Percentiles rank a stretch among this genome's conserved stretches.
Conservation (phyloP, 805 yeast genomes). For the Candida taoyuanica region DNA sequence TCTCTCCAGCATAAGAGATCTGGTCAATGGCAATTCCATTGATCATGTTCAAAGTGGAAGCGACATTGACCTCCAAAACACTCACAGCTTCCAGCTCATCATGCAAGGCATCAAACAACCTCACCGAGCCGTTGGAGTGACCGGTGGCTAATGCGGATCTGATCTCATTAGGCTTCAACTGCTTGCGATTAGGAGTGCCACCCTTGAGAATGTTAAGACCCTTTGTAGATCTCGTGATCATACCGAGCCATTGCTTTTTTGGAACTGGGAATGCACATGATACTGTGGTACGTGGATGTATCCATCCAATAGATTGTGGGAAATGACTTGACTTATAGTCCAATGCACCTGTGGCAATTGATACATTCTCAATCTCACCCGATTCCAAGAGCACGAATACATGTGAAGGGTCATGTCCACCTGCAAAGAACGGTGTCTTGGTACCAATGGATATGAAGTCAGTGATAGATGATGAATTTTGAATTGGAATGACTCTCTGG, state of each 20-base stretch:
- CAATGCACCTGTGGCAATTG: slow-evolving; percentile 51
- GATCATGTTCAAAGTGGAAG: slow-evolving; percentile 43
- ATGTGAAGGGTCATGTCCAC: slow-evolving; percentile 71
- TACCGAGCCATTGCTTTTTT: slow-evolving; percentile 72
- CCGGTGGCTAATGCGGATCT: slow-evolving; percentile 74
- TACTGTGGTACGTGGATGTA: slow-evolving; percentile 65
- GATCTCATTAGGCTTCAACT: slow-evolving; percentile 42
- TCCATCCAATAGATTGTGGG: slow-evolving; percentile 78
- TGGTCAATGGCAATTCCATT: slow-evolving; percentile 43
- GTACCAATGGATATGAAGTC: slow-evolving; percentile 52
- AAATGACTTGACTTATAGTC: slow-evolving; percentile 54
- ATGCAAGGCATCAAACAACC: slow-evolving; percentile 80
- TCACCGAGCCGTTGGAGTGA: slow-evolving; percentile 76
- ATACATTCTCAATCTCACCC: slow-evolving; percentile 61
- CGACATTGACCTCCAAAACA: slow-evolving; percentile 55
- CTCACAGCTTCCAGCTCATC: slow-evolving; percentile 61
- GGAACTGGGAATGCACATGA: slow-evolving; percentile 54
- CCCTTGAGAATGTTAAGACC: slow-evolving; percentile 59
- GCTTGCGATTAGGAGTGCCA: slow-evolving; percentile 63
- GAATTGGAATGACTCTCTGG: slow-evolving; percentile 53
- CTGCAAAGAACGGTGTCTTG: slow-evolving; percentile 71
- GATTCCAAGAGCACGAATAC: slow-evolving; percentile 54
- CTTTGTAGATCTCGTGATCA: slow-evolving; percentile 48
- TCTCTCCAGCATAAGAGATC: slow-evolving; percentile 73
- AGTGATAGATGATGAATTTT: slow-evolving; percentile 39